Evolutionary conservation across 169 alveolate genomes (phyloP), one percentile per base, ranked within the genome.

Genomic region (Plasmodium inui): DNA sequence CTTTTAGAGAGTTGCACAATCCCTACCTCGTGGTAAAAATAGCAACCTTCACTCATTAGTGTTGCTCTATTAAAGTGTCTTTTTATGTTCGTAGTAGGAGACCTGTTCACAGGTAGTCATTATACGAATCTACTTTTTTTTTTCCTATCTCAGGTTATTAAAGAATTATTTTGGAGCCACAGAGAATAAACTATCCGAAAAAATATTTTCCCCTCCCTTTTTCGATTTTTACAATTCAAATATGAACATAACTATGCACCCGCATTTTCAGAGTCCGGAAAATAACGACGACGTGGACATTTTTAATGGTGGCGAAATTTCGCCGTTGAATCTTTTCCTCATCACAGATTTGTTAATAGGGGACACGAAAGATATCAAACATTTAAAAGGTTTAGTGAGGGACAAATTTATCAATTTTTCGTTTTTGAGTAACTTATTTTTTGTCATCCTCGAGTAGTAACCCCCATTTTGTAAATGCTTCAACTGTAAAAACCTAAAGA

Each of bases 291-390:
- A 26, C 28, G 82, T 6, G n/a, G 32, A 22, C 8, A 3, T 8
- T 39, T 22, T 57, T 30, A 26, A 26, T 67, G 76, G n/a, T 67
- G 37, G 37, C 3, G 37, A 67, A 67, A 39, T 22, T 57, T 89
- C 44, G 41, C 80, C 61, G 57, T 32, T 79, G 17, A 57, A 89
- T 26, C 61, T 89, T 61, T 89, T 89, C 73, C n/a, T 89, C 22
- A 44, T 80, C 44, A 89, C 94, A 50, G 94, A 89, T 32, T 89
- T 89, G 57, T 57, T 89, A 67, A 83, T 89, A 32, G 94, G 71
- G 50, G 83, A 89, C 30, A 79, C 88, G 8, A 41, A 32, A 39
- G 90, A 89, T 28, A 57, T 79, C 41, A 19, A 55, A 3, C 14
- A 78, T 39, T 70, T 89, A 22, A 89, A 79, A 89, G 8, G 44